These are phyloP conservation scores for Symbiotaphrina buchneri DNA, from an alignment of 495 filamentous ascomycete species.

Conservation along the genomic window DNA sequence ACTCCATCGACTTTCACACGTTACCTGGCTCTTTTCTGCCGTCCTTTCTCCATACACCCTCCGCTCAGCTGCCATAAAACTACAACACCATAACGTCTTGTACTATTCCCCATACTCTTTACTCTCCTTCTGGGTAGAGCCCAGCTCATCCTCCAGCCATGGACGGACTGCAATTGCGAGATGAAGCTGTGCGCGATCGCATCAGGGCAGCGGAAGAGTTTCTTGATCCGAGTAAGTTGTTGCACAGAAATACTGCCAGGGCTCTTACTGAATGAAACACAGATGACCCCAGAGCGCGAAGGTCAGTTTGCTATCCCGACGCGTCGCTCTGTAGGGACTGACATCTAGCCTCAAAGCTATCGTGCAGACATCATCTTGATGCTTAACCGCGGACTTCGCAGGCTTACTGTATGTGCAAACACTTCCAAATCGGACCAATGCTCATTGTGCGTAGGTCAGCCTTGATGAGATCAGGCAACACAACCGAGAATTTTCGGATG, in stretches of 20 bases:
- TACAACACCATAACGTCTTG: too few relatives aligned
- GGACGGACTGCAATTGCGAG: constrained; percentile 51
- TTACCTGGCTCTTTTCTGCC: too few relatives aligned
- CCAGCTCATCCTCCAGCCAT: too few relatives aligned
- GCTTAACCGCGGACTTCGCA: constrained; percentile 65
- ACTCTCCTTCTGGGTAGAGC: too few relatives aligned
- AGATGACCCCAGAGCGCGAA: constrained; percentile 37
- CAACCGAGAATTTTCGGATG: constrained; percentile 73
- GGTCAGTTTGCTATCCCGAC: constrained; percentile 14
- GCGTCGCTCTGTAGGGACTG: too few relatives aligned
- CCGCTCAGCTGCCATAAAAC: too few relatives aligned
- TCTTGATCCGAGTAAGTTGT: constrained; percentile 49
- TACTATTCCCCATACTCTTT: too few relatives aligned
- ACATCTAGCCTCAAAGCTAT: constrained; percentile 23
- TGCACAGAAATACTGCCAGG: constrained; percentile 7
- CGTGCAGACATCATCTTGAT: constrained; percentile 76
- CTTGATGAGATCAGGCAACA: constrained; percentile 87
- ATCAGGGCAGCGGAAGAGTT: constrained; percentile 66
- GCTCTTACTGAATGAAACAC: constrained; percentile 5
- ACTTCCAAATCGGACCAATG: background rate
- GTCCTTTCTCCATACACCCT: too few relatives aligned
- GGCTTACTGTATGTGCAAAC: constrained; percentile 29
- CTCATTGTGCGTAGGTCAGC: constrained; percentile 37
- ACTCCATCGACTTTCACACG: too few relatives aligned
- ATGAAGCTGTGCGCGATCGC: constrained; percentile 63